Evolutionary conservation across 2,329 filamentous ascomycete genomes (phyloP), one percentile per base, ranked within the genome.

Genomic region (Zarea fungicola): DNA sequence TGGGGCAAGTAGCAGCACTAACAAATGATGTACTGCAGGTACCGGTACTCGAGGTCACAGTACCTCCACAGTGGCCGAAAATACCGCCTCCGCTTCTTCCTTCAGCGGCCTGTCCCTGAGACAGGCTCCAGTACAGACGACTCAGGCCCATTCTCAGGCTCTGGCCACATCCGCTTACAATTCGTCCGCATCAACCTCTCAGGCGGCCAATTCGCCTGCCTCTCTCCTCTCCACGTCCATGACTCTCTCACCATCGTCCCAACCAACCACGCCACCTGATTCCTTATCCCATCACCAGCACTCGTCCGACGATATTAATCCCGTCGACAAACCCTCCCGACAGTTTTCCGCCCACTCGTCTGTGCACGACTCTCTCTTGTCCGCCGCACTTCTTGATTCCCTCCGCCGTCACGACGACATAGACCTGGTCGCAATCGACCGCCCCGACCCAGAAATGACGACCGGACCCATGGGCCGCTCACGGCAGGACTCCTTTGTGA

Each of bases 401-500:
- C 26, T 55, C 39, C 48, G 57, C 42, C 45, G 52, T 49, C 58
- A 64, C 55, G 52, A 57, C 55, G 54, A 62, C 25, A 49, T 56
- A 50, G 54, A 55, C 37, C 40, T 54, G 28, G 48, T 56, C 52
- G 55, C 61, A 49, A 55, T 59, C 55, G 54, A 61, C 51, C 29
- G 16, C 4, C 56, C 60, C 49, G 56, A 68, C 56, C 57, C 59
- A 64, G 49, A 69, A 69, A 83, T 83, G 76, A 81, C 81, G 56
- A 77, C 79, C 57, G 78, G 77, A 58, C 65, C 65, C 63, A 71
- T 80, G 69, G 71, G 75, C 67, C 78, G 77, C 62, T 72, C 65
- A 64, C 76, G 80, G 57, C 78, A 83, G 63, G 80, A 84, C 69
- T 84, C 81, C 47, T 84, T 84, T 64, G 78, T 81, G 64, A 81